Conservation (phyloP, 2,329 filamentous ascomycete genomes). For the Ascochyta viciae-villosae region DNA sequence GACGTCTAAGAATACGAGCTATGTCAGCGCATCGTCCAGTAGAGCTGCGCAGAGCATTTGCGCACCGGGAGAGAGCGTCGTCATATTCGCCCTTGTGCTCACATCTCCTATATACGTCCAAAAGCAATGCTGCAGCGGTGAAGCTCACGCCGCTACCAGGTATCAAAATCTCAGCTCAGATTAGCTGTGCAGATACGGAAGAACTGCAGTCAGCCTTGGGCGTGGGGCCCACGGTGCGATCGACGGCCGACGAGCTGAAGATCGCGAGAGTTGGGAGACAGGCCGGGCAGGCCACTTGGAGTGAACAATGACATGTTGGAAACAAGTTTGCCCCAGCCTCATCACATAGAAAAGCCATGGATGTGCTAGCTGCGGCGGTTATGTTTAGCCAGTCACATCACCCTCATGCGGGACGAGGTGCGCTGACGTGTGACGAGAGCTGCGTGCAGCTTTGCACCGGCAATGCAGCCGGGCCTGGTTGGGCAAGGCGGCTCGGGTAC, state of each 20-base stretch:
- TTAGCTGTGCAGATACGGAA: conserved; percentile 5
- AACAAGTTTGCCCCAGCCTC: conserved; percentile 17
- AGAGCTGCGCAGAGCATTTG: conserved; percentile 15
- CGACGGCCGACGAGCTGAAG: conserved; percentile 11
- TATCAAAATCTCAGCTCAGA: conserved; percentile 14
- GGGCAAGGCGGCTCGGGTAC: conserved; percentile 6
- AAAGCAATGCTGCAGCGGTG: conserved; percentile 11
- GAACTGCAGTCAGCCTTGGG: conserved; percentile 10
- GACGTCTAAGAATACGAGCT: conserved; percentile 38
- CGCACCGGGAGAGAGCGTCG: conserved; percentile 37
- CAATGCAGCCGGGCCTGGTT: conserved; percentile 6
- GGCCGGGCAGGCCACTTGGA: conserved; percentile 3
- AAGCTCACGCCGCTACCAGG: conserved; percentile 9
- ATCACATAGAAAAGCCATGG: conserved; percentile 12
- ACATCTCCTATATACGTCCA: conserved; percentile 18
- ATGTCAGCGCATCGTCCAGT: conserved; percentile 29
- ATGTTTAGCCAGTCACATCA: conserved; percentile 19
- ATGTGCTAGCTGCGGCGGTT: conserved; percentile 21
- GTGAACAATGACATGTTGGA: conserved; percentile 5
- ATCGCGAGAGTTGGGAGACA: conserved; percentile 1
- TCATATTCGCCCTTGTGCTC: conserved; percentile 27
- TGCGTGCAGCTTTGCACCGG: conserved; percentile 15
- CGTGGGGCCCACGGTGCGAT: conserved; percentile 16
- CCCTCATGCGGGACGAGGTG: conserved; percentile 13
- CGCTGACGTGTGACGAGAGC: conserved; percentile 22